phyloP scores from a whole-genome alignment of 306 rosid species.

The Rosa rugosa region DNA sequence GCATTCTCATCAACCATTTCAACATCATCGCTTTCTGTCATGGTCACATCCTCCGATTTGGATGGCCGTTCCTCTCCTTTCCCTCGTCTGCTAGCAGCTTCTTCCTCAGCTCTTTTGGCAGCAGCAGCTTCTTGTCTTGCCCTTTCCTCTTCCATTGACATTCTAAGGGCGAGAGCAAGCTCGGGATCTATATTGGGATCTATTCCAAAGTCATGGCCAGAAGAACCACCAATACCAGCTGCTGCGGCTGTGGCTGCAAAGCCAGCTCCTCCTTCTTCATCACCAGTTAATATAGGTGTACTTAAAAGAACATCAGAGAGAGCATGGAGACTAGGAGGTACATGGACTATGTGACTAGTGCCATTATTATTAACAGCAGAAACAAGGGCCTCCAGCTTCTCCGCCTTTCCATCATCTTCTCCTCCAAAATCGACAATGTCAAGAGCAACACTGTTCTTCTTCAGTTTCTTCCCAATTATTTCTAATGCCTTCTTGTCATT shows the following conservation, averaged over 20 bases:
- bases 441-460: slow-evolving; percentile 43
- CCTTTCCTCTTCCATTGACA: slow-evolving; percentile 48
- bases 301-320: slow-evolving; percentile 41
- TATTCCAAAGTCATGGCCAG: slow-evolving; percentile 38
- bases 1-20: slow-evolving; percentile 15
- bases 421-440: slow-evolving; percentile 41
- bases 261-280: slow-evolving; percentile 37
- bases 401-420: slow-evolving; percentile 42
- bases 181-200: slow-evolving; percentile 44
- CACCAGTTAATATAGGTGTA: slow-evolving; percentile 40
- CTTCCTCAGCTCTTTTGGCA: slow-evolving; percentile 37
- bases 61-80: slow-evolving; percentile 25
- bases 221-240: slow-evolving; percentile 30
- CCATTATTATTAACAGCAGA: slow-evolving; percentile 37
- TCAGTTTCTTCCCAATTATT: slow-evolving; percentile 39
- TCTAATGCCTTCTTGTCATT: slow-evolving; percentile 29
- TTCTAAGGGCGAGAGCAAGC: slow-evolving; percentile 47
- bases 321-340: slow-evolving; percentile 34
- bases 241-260: slow-evolving; percentile 34
- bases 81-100: slow-evolving; percentile 18
- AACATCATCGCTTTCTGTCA: slow-evolving; percentile 22
- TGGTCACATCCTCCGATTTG: slow-evolving; percentile 30
- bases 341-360: slow-evolving; percentile 40
- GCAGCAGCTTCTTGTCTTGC: slow-evolving; percentile 41
- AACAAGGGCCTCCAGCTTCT: slow-evolving; percentile 41